Conservation (phyloP, 768 basidiomycete species). For the Rhodotorula babjevae region DNA sequence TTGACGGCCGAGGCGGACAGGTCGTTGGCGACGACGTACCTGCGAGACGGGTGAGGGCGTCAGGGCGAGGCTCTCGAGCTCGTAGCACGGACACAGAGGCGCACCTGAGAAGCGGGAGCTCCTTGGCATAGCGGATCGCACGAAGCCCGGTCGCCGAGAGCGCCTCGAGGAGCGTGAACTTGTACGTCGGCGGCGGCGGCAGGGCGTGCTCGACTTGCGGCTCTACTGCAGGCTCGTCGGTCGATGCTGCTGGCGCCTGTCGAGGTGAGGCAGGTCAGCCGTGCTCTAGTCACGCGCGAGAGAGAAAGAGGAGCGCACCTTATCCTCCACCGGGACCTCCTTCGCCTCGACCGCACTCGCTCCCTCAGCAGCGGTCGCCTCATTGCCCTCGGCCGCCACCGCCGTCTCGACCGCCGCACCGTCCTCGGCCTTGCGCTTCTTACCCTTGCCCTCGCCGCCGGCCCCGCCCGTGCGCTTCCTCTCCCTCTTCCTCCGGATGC, state of each 20-base stretch:
- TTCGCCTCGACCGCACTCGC: too few relatives aligned
- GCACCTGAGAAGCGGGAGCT: conserved; percentile 84
- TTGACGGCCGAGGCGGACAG: conserved; percentile 72
- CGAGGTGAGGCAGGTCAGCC: neutral
- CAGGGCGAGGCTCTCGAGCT: too few relatives aligned
- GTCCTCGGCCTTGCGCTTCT: conserved; percentile 25
- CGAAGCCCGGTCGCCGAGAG: conserved; percentile 93
- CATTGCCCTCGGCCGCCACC: neutral
- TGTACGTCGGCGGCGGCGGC: conserved; percentile 47
- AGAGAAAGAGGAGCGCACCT: neutral
- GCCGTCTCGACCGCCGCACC: neutral
- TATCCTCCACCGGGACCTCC: neutral
- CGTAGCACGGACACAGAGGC: neutral
- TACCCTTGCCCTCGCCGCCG: neutral
- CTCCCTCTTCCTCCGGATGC: conserved; percentile 47
- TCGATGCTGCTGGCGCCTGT: neutral
- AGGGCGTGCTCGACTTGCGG: neutral
- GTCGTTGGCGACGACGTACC: conserved; percentile 92
- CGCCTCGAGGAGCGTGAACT: conserved; percentile 79
- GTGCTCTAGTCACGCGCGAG: too few relatives aligned
- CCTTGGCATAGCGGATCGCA: conserved; percentile 94
- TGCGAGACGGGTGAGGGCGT: conserved; percentile 45
- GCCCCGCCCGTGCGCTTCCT: conserved; percentile 45
- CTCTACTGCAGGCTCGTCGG: neutral
- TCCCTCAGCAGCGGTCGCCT: neutral